Evolutionary conservation across 2,329 filamentous ascomycete genomes (phyloP).

Genomic region (Tolypocladium paradoxum): DNA sequence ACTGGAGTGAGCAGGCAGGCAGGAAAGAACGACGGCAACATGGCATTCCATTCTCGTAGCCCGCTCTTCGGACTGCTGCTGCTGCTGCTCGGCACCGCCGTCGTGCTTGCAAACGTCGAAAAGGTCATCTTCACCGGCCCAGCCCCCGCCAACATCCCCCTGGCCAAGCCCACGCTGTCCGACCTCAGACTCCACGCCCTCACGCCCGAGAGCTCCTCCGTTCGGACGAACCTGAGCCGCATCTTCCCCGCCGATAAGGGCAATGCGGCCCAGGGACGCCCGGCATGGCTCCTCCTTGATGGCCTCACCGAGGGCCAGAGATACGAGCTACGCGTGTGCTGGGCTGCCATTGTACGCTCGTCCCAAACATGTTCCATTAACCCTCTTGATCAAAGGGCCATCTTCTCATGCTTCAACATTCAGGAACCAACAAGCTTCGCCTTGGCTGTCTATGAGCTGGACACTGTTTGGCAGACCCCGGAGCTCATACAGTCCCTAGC

Average conservation of each 20-base stretch:
- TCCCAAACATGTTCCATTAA: not conserved
- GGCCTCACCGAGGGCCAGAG: constrained; percentile 58
- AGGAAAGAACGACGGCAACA: not conserved
- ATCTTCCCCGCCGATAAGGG: constrained; percentile 48
- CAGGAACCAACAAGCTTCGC: constrained; percentile 81
- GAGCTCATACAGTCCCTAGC: constrained; percentile 55
- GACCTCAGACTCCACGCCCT: constrained; percentile 55
- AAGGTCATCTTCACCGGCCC: constrained; percentile 84
- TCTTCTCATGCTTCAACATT: not conserved
- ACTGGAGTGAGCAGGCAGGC: not conserved
- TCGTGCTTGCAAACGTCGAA: constrained; percentile 62
- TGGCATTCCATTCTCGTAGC: not conserved
- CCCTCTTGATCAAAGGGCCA: not conserved
- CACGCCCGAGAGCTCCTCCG: constrained; percentile 40
- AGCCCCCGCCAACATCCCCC: constrained; percentile 39
- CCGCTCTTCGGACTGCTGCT: not conserved
- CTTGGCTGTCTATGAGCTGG: constrained; percentile 53
- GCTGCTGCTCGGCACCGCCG: constrained; percentile 7
- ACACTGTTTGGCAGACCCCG: constrained; percentile 49
- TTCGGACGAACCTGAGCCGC: constrained; percentile 56
- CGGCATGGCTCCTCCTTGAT: constrained; percentile 72
- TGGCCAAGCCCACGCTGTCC: constrained; percentile 26
- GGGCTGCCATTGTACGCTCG: constrained; percentile 73
- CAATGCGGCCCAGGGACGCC: constrained; percentile 39
- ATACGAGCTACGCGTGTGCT: constrained; percentile 89